phyloP scores from a whole-genome alignment of 768 basidiomycete species.

The Roridomyces roridus region DNA sequence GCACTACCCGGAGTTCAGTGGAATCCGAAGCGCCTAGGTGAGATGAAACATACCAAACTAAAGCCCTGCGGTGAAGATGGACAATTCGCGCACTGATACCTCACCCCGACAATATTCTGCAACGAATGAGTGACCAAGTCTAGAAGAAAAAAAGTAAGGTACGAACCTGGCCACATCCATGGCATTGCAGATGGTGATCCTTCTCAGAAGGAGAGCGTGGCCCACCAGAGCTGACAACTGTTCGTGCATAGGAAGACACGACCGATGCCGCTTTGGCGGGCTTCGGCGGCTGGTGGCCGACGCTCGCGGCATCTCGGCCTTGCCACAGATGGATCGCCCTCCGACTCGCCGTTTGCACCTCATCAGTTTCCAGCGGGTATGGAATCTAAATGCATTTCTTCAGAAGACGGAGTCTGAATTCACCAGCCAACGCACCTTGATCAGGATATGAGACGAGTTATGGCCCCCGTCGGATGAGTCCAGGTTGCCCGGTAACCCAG shows the following conservation, averaged over 20 bases:
- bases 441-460: slow-evolving; percentile 87
- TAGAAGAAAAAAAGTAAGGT: background rate
- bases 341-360: slow-evolving; percentile 76
- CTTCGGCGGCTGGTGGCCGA: slow-evolving; percentile 50
- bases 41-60: slow-evolving; percentile 72
- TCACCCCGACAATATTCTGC: slow-evolving; percentile 75
- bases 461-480: slow-evolving; percentile 81
- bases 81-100: slow-evolving; percentile 93
- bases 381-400: slow-evolving; percentile 69
- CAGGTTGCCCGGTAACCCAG: slow-evolving; percentile 82
- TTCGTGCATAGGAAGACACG: slow-evolving; percentile 68
- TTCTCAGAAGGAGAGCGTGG: slow-evolving; percentile 42
- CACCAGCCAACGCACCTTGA: slow-evolving; percentile 67
- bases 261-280: slow-evolving; percentile 61
- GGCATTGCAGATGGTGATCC: slow-evolving; percentile 69
- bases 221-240: slow-evolving; percentile 61
- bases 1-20: too few species aligned
- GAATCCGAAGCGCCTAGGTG: too few species aligned
- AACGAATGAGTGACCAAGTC: background rate
- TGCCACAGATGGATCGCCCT: slow-evolving; percentile 80
- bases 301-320: slow-evolving; percentile 72
- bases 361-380: slow-evolving; percentile 73
- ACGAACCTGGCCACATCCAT: slow-evolving; percentile 63
- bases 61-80: slow-evolving; percentile 74
- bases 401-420: background rate